Evolutionary conservation across 108 stramenopile species (phyloP).

Genomic region (Pinguiococcus pyrenoidosus): DNA sequence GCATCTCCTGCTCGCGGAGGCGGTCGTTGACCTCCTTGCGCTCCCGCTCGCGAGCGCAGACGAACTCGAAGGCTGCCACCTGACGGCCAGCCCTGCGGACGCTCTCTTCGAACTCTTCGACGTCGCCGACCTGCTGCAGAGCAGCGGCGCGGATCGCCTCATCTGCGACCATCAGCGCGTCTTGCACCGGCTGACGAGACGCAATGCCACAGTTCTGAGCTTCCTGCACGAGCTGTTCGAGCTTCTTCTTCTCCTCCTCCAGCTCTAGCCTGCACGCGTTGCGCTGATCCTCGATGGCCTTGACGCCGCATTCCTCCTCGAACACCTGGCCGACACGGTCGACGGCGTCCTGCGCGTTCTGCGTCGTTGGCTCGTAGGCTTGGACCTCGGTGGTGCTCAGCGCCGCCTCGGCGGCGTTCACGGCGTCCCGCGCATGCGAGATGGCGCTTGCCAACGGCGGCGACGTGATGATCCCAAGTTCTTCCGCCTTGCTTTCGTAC

Average conservation of each 20-base stretch:
- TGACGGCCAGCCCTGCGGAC: neutral
- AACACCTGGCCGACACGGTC: neutral
- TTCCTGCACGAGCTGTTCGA: no score
- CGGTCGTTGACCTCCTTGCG: neutral
- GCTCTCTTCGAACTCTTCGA: neutral
- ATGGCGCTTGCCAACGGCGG: neutral
- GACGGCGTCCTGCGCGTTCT: neutral
- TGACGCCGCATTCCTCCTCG: no score
- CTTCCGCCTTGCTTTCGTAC: neutral
- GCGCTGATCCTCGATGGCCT: no score
- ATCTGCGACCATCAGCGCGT: no score
- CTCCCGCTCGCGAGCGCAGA: neutral
- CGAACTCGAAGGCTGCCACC: neutral
- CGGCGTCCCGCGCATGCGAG: neutral
- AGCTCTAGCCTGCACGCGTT: no score
- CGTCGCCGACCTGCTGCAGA: neutral
- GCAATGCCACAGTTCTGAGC: no score
- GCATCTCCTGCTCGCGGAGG: neutral
- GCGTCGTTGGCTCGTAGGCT: neutral
- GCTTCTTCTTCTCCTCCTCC: no score
- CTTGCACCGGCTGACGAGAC: no score
- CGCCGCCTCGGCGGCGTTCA: neutral
- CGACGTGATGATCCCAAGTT: neutral
- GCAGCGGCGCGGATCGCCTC: neutral
- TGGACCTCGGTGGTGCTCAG: neutral